phyloP scores from a whole-genome alignment of 1,284 basidiomycete genomes.

The Coriolopsis trogii region DNA sequence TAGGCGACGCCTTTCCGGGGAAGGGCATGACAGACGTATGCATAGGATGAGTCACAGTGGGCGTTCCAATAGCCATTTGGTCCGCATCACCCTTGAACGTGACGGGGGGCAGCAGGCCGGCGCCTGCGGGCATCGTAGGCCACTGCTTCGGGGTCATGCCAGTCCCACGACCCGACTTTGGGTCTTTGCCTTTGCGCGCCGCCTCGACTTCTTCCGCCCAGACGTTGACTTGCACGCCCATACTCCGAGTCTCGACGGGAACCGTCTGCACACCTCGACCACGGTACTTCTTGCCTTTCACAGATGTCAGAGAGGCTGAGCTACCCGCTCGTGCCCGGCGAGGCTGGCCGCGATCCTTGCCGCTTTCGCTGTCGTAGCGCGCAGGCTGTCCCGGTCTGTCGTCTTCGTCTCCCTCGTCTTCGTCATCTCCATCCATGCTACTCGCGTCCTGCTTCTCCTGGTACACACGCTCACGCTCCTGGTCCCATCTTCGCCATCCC shows the following conservation, averaged over 20 bases:
- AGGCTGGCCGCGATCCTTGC: slow-evolving; percentile 30
- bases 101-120: slow-evolving; percentile 30
- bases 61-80: slow-evolving; percentile 27
- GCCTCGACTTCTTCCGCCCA: slow-evolving; percentile 19
- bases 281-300: slow-evolving; percentile 53
- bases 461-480: slow-evolving; percentile 45
- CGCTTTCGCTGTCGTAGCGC: slow-evolving; percentile 29
- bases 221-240: slow-evolving; percentile 54
- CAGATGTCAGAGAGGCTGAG: slow-evolving; percentile 32
- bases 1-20: slow-evolving; percentile 34
- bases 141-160: slow-evolving; percentile 15
- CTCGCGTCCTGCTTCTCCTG: slow-evolving; percentile 62
- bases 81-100: slow-evolving; percentile 29
- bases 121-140: slow-evolving; percentile 15
- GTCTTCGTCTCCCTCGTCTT: slow-evolving; percentile 75
- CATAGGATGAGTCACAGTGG: slow-evolving; percentile 19
- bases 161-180: slow-evolving; percentile 14
- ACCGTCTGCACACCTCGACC: slow-evolving; percentile 65
- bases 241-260: slow-evolving; percentile 48
- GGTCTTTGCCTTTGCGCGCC: slow-evolving; percentile 14
- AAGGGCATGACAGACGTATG: slow-evolving; percentile 28
- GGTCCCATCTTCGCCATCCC: slow-evolving; percentile 42
- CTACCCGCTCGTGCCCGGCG: slow-evolving; percentile 40
- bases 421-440: slow-evolving; percentile 82
- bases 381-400: slow-evolving; percentile 41